Base-by-base conservation (phyloP, 306 rosid species). In the Quillaja saponaria region DNA sequence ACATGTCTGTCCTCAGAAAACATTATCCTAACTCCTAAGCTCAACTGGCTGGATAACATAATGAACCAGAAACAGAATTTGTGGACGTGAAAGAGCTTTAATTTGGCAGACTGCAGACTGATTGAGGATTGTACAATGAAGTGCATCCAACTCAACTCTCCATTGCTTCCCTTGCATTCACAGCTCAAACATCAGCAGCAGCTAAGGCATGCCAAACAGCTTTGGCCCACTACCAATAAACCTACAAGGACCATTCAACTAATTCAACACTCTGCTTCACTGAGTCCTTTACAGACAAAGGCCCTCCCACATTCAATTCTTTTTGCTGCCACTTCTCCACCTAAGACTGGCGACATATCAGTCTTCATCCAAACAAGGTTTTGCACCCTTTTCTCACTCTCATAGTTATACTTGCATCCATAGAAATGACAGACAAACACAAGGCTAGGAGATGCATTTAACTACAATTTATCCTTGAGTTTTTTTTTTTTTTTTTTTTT, bases 241-340 rank as follows among this genome's bases (percentile, higher is more conserved):
- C 51, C 56, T 13, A 18, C 34, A 3, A 51, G 41, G 34, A 66
- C 40, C 40, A 10, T 37, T 37, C 40, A 37, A 37, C 39, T 28
- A 6, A n/a, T n/a, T n/a, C n/a, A n/a, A n/a, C n/a, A n/a, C n/a
- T n/a, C n/a, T n/a, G n/a, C n/a, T n/a, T n/a, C n/a, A n/a, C n/a
- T n/a, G n/a, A 5, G 65, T 12, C 16, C 72, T 37, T 19, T 16
- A 9, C 61, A 58, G 48, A 58, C 72, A 61, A 74, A 74, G 55
- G 87, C 90, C 53, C 62, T 80, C 37, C 74, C 75, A 64, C 28
- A 31, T 67, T 64, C 50, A 57, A 34, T 75, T 65, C 61, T 67
- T 67, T 10, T n/a, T n/a, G n/a, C n/a, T n/a, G n/a, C n/a, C n/a
- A n/a, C n/a, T n/a, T 25, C 31, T 25, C 31, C 31, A 1, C 31